Percentiles rank a stretch among this genome's conserved stretches.
These are phyloP conservation scores for Eucalyptus curtisii DNA, from an alignment of 345 rosid species.

Conservation along the genomic window DNA sequence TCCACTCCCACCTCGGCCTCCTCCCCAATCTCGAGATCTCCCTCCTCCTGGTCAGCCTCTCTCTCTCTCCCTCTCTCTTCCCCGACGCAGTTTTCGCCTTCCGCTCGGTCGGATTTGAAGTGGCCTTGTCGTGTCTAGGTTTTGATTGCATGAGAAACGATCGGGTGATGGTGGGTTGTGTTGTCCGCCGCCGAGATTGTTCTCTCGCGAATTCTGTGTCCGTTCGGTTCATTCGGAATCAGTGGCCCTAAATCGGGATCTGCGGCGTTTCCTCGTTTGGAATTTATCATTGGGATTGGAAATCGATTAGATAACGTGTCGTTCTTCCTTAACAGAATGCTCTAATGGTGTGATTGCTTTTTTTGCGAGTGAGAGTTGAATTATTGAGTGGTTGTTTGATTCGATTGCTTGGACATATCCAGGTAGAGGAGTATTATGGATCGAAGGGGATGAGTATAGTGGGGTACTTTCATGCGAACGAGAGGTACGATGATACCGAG, in stretches of 20 bases:
- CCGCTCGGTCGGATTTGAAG: background rate
- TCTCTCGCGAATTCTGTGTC: background rate
- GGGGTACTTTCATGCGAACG: slow-evolving; percentile 93
- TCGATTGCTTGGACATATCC: background rate
- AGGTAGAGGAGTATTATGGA: slow-evolving; percentile 76
- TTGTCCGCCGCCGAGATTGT: background rate
- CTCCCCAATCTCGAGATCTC: slow-evolving; percentile 96
- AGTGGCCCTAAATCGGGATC: background rate
- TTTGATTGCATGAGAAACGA: background rate
- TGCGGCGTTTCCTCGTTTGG: background rate
- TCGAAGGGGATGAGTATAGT: slow-evolving; percentile 68
- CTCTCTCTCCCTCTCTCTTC: background rate
- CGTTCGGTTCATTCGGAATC: background rate
- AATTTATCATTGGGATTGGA: background rate
- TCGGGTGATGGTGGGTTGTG: background rate
- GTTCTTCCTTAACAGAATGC: background rate
- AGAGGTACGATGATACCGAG: slow-evolving; percentile 69
- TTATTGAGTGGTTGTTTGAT: background rate
- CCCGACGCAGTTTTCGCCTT: background rate
- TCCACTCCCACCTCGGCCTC: slow-evolving; percentile 78
- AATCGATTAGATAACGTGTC: background rate
- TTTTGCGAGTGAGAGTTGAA: background rate
- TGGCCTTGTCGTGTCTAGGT: background rate
- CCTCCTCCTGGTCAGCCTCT: slow-evolving; percentile 53
- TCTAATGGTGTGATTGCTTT: background rate